Percentiles rank a stretch among this genome's conserved stretches.
These are phyloP conservation scores for Pholiota conissans DNA, from an alignment of 768 basidiomycete genomes.

Conservation along the genomic window DNA sequence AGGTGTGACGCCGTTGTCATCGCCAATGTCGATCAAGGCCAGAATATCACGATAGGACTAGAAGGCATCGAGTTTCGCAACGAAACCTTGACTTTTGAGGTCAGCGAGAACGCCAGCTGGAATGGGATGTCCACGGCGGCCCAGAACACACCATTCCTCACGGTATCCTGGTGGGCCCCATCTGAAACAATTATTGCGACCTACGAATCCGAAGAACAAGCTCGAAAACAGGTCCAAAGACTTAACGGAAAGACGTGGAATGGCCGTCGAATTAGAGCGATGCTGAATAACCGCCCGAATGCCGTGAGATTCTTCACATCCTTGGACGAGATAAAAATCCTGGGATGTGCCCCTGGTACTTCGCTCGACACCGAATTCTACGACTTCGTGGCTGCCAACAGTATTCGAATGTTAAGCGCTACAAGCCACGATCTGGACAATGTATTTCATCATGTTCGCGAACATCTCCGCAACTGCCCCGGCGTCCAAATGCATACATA, in stretches of 20 bases:
- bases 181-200: slow-evolving; percentile 45
- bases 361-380: slow-evolving; percentile 23
- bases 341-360: slow-evolving; percentile 34
- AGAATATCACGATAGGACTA: slow-evolving; percentile 40
- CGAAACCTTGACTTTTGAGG: slow-evolving; percentile 40
- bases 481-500: slow-evolving; percentile 19
- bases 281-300: slow-evolving; percentile 40
- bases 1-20: slow-evolving; percentile 43
- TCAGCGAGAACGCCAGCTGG: slow-evolving; percentile 35
- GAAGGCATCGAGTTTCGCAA: slow-evolving; percentile 51
- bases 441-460: slow-evolving; percentile 3
- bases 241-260: slow-evolving; percentile 35
- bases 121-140: slow-evolving; percentile 41
- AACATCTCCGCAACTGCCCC: slow-evolving; percentile 4
- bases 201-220: slow-evolving; percentile 33
- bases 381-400: slow-evolving; percentile 28
- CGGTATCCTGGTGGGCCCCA: slow-evolving; percentile 52
- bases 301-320: slow-evolving; percentile 13
- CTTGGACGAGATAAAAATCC: slow-evolving; percentile 40
- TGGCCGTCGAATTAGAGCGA: slow-evolving; percentile 47
- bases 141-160: slow-evolving; percentile 38
- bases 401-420: slow-evolving; percentile 8
- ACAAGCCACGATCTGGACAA: slow-evolving; percentile 7
- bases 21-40: slow-evolving; percentile 39
- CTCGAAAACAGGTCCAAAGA: slow-evolving; percentile 31